phyloP scores from a whole-genome alignment of 2,329 filamentous ascomycete species.

The Hypoxylon sp. region DNA sequence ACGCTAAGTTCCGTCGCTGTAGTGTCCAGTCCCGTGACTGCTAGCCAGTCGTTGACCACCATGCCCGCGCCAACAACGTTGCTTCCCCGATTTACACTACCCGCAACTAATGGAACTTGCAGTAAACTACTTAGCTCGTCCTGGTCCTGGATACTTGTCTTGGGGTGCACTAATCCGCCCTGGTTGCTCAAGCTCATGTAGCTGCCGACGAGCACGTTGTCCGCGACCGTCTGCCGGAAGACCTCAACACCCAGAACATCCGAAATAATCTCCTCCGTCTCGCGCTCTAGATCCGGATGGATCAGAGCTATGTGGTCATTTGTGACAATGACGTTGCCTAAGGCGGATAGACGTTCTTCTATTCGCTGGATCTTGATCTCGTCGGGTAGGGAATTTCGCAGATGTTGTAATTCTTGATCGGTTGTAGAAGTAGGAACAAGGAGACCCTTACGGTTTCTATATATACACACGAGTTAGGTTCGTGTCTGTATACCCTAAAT shows the following conservation, averaged over 20 bases:
- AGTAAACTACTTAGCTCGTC: slow-evolving; percentile 94
- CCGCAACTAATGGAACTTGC: slow-evolving; percentile 95
- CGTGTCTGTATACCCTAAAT: slow-evolving; percentile 9
- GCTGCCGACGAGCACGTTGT: slow-evolving; percentile 95
- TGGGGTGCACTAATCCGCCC: slow-evolving; percentile 96
- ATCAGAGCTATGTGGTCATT: slow-evolving; percentile 98
- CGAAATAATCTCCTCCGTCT: slow-evolving; percentile 98
- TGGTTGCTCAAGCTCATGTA: slow-evolving; percentile 98
- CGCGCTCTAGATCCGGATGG: slow-evolving; percentile 95
- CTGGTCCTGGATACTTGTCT: slow-evolving; percentile 97
- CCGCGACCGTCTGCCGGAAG: slow-evolving; percentile 93
- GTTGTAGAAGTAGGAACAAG: slow-evolving; percentile 96
- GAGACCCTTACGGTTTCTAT: slow-evolving; percentile 93
- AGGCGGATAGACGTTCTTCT: slow-evolving; percentile 94
- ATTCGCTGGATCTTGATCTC: slow-evolving; percentile 95
- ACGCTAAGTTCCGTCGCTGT: slow-evolving; percentile 98
- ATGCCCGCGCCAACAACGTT: slow-evolving; percentile 96
- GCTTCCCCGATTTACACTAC: slow-evolving; percentile 92
- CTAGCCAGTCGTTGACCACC: slow-evolving; percentile 98
- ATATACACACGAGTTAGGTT: slow-evolving; percentile 14
- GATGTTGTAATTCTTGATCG: slow-evolving; percentile 97
- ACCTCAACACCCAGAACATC: slow-evolving; percentile 93
- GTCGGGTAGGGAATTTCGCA: slow-evolving; percentile 95
- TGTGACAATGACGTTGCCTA: slow-evolving; percentile 96
- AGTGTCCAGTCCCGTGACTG: slow-evolving; percentile 92